Evolutionary conservation across 768 basidiomycete genomes (phyloP).

Genomic region (Coprinopsis strossmayeri): DNA sequence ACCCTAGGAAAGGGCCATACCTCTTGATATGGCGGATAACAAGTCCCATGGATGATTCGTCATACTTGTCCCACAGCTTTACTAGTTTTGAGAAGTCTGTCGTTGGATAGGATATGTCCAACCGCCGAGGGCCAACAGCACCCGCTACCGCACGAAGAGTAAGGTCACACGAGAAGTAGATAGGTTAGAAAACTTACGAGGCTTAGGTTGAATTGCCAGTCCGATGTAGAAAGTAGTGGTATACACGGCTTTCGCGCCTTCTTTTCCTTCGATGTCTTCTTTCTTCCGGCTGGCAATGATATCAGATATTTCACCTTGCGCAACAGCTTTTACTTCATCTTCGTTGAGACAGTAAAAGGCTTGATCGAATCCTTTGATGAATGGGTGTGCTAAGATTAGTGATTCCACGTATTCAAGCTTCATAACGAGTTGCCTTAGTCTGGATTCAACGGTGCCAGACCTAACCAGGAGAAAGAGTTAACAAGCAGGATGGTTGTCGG

Average conservation of each 20-base stretch:
- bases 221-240: conserved; percentile 99
- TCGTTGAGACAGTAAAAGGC: conserved; percentile 76
- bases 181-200: conserved; percentile 31
- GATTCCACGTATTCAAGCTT: conserved; percentile 96
- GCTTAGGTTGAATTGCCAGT: conserved; percentile 84
- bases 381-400: conserved; percentile 88
- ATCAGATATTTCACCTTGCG: conserved; percentile 80
- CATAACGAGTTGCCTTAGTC: conserved; percentile 93
- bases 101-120: conserved; percentile 97
- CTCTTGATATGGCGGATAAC: conserved; percentile 89
- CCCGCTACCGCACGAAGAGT: conserved; percentile 64
- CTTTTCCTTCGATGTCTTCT: conserved; percentile 71
- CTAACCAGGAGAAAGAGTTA: conserved; percentile 19
- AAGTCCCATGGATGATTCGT: conserved; percentile 90
- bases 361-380: conserved; percentile 90
- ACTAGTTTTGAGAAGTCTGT: conserved; percentile 92
- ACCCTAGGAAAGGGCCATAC: conserved; percentile 29
- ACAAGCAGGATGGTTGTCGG: neutral
- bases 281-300: conserved; percentile 65
- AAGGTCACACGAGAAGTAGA: conserved; percentile 6
- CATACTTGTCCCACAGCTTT: conserved; percentile 93
- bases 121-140: conserved; percentile 66
- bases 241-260: conserved; percentile 73
- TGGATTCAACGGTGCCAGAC: conserved; percentile 97
- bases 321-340: conserved; percentile 83